Conservation (phyloP, 345 rosid species). For the Eucalyptus polyanthemos region DNA sequence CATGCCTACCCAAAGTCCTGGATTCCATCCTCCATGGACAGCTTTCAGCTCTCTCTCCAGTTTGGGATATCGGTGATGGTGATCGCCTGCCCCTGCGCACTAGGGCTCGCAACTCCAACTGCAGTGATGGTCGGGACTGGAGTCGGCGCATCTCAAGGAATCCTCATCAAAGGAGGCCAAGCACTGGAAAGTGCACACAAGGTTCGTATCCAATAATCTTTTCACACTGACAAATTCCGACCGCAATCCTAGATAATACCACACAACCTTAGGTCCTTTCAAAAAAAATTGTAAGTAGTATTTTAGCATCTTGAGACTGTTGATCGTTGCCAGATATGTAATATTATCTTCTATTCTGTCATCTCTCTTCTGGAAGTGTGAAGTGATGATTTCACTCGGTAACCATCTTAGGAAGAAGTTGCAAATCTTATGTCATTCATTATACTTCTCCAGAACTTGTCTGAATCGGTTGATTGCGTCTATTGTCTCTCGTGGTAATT, state of each 20-base stretch:
- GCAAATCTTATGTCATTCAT: background rate
- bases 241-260: background rate
- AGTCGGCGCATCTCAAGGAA: constrained; percentile 95
- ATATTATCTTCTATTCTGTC: background rate
- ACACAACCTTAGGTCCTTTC: background rate
- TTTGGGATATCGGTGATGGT: constrained; percentile 99
- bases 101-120: constrained; percentile 96
- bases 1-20: constrained; percentile 75
- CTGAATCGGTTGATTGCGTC: background rate
- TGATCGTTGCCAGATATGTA: background rate
- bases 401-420: background rate
- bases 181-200: constrained; percentile 83
- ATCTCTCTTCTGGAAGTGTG: background rate
- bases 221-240: fast-evolving
- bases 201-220: constrained; percentile 14
- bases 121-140: constrained; percentile 99
- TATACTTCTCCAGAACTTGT: background rate
- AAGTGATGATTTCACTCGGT: background rate
- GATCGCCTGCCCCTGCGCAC: constrained; percentile 96
- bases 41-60: constrained; percentile 86
- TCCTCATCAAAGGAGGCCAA: constrained; percentile 91
- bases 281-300: background rate
- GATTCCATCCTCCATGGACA: constrained; percentile 94
- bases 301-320: background rate
- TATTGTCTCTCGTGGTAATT: background rate